Conservation (phyloP, 2,329 filamentous ascomycete genomes). For the Metarhizium guizhouense region DNA sequence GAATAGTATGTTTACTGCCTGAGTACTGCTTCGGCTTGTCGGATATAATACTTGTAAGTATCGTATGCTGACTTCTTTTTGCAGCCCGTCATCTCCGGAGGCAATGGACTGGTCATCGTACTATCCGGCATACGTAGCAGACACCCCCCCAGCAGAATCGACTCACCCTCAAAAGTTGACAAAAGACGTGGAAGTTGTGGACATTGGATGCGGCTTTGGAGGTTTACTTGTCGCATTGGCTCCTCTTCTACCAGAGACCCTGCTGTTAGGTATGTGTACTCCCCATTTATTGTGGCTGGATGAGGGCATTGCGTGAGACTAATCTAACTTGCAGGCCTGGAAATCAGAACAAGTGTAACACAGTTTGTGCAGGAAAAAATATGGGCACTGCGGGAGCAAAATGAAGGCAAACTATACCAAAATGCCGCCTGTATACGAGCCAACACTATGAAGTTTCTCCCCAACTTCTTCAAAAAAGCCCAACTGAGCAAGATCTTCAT, state of each 20-base stretch:
- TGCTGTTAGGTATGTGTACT: conserved; percentile 62
- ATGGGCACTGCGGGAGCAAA: conserved; percentile 65
- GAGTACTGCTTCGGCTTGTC: neutral
- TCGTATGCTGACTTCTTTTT: conserved; percentile 3
- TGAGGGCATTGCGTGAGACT: neutral
- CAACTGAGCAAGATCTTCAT: conserved; percentile 91
- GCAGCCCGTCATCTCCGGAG: conserved; percentile 68
- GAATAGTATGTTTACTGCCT: conserved; percentile 54
- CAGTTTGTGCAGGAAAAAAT: conserved; percentile 87
- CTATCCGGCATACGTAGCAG: conserved; percentile 63
- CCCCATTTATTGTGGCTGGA: neutral
- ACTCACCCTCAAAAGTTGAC: conserved; percentile 18
- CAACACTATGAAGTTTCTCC: conserved; percentile 99
- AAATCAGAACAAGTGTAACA: conserved; percentile 84
- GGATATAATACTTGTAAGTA: neutral
- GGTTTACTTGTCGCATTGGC: conserved; percentile 81
- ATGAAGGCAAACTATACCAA: conserved; percentile 54
- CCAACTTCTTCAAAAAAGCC: conserved; percentile 80
- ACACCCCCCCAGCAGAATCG: conserved; percentile 20
- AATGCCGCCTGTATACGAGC: conserved; percentile 84
- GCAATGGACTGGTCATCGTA: conserved; percentile 87
- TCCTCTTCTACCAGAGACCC: conserved; percentile 68
- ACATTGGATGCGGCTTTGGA: conserved; percentile 96
- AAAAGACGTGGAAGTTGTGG: conserved; percentile 79
- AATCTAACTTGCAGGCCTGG: conserved; percentile 53